Evolutionary conservation across 2,329 filamentous ascomycete genomes (phyloP).

Genomic region (Colletotrichum tropicicola): DNA sequence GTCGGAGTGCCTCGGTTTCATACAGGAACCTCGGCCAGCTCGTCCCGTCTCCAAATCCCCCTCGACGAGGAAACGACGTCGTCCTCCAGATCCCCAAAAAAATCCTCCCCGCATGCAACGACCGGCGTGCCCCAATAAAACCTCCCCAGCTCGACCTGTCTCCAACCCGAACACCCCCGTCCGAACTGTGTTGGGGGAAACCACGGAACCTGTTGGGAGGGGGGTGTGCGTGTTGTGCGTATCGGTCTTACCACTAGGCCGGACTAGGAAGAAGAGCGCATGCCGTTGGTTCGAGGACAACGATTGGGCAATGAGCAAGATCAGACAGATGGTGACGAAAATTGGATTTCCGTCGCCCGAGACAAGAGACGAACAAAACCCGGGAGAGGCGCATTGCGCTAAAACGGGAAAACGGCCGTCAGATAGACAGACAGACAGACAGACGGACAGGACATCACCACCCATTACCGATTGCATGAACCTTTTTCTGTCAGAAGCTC

Average conservation of each 20-base stretch:
- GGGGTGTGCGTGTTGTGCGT: background rate
- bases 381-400: slow-evolving; percentile 15
- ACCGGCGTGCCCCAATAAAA: slow-evolving; percentile 12
- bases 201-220: slow-evolving; percentile 24
- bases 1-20: background rate
- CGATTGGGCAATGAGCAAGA: no score
- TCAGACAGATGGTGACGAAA: no score
- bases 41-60: background rate
- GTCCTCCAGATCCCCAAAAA: slow-evolving; percentile 16
- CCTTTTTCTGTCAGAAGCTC: background rate
- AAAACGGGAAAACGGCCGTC: background rate
- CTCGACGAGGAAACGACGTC: background rate
- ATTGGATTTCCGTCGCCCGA: no score
- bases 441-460: background rate
- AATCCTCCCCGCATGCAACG: slow-evolving; percentile 15
- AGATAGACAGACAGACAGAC: background rate
- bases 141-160: background rate
- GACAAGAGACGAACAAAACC: slow-evolving; percentile 28
- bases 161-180: slow-evolving; percentile 12
- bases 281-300: no score
- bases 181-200: slow-evolving; percentile 24
- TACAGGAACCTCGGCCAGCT: background rate
- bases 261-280: slow-evolving; percentile 8
- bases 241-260: background rate
- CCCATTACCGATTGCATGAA: background rate